Conservation (phyloP, 495 filamentous ascomycete species). For the Neurospora sp. region DNA sequence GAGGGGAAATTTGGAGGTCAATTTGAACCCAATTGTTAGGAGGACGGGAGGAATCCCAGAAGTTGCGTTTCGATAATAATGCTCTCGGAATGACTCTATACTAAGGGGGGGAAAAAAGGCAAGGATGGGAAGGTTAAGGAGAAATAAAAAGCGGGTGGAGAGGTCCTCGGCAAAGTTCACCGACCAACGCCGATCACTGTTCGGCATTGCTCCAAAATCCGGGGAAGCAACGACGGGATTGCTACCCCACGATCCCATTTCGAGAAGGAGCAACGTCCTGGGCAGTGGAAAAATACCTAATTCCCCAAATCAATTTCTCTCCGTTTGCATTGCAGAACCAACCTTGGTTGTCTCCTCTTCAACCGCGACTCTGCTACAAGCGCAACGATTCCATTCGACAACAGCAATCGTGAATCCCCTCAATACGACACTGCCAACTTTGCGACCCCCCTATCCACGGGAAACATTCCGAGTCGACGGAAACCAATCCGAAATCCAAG, state of each 20-base stretch:
- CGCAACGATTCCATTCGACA: not conserved
- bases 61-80: not conserved
- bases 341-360: not conserved
- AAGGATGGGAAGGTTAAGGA: not conserved
- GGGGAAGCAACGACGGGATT: not conserved
- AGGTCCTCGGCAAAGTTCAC: not conserved
- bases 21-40: not conserved
- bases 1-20: not conserved
- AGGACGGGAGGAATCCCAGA: not conserved
- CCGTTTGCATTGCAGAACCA: not conserved
- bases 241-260: not conserved
- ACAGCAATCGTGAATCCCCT: not conserved
- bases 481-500: not conserved
- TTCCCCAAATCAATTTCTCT: not conserved
- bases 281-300: not conserved
- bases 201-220: not conserved
- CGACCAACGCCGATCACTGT: not conserved
- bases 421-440: not conserved
- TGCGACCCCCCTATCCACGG: not conserved
- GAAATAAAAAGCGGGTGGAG: not conserved
- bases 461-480: not conserved
- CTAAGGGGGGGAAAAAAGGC: not conserved
- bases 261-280: not conserved
- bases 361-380: not conserved
- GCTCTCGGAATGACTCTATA: not conserved